Evolutionary conservation across 2,329 filamentous ascomycete species (phyloP), one percentile per base, ranked within the genome.

Genomic region (Phialocephala sp.): DNA sequence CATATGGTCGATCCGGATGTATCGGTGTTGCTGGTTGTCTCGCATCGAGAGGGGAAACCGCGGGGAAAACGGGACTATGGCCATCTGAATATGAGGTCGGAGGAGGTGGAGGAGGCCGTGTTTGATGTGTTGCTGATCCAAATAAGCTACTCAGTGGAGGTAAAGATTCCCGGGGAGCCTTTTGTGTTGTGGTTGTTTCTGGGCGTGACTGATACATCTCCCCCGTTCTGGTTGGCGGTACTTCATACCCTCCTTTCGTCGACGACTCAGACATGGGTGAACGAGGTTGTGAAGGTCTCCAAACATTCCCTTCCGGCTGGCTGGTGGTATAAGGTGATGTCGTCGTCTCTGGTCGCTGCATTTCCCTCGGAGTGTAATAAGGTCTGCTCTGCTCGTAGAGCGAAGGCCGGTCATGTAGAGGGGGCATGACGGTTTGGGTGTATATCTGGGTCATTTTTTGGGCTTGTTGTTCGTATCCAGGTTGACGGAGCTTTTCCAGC

Each of bases 121-220:
- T 65, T 62, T 63, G 70, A 54, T 68, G 68, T 60, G 68, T 41
- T 55, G 69, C 55, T 27, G 73, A 69, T 18, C 66, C 72, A 71
- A 77, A 75, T 8, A 77, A 56, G 65, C 75, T 76, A 60, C 73
- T 77, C 50, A 77, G 60, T 15, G 76, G 71, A 52, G 76, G 76
- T 3, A 77, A 68, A 32, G 72, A 71, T 67, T 77, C 75, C 69
- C 75, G 68, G 32, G 68, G 60, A 37, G 66, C 47, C 14, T 72
- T 72, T 27, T 69, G 65, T 43, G 50, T 37, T 8, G 58, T 32
- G 27, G 3, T 32, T 32, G 6, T 50, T 39, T 74, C 67, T 62
- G 68, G 68, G 8, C 59, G 67, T 54, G 60, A 64, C 52, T 67
- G 68, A 67, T 73, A 73, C 68, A 74, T 71, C 5, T 74, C 68